Percentiles rank a stretch among this genome's conserved stretches.
These are phyloP conservation scores for Myxozyma vanderwaltii DNA, from an alignment of 805 yeast species.

Conservation along the genomic window DNA sequence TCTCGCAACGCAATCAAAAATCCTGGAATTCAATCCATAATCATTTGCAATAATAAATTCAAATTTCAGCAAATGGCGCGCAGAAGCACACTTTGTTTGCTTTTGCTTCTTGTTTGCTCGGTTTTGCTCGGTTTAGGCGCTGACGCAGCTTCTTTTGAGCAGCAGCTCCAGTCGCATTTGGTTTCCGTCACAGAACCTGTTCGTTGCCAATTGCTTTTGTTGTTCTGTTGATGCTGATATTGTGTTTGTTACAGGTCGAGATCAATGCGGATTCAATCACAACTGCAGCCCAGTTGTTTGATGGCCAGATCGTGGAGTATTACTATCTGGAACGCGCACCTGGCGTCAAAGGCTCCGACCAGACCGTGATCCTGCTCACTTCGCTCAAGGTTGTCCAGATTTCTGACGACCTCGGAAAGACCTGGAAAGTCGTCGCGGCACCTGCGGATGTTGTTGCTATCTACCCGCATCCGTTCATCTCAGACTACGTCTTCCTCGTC, in stretches of 20 bases:
- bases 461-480: conserved; percentile 60
- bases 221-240: not conserved
- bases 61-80: not conserved
- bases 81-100: not conserved
- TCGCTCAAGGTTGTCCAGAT: conserved; percentile 55
- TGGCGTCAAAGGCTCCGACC: conserved; percentile 51
- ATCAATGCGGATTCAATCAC: conserved; percentile 5
- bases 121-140: not conserved
- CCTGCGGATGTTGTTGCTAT: conserved; percentile 54
- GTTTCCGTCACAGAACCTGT: not conserved
- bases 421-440: conserved; percentile 48
- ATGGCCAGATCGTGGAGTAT: conserved; percentile 64
- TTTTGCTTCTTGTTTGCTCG: not conserved
- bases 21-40: too few relatives aligned
- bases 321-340: conserved; percentile 61
- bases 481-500: conserved; percentile 58
- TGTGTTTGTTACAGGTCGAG: not conserved
- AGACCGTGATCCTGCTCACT: conserved; percentile 66
- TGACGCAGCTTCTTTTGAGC: conserved; percentile 9
- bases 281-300: conserved; percentile 60
- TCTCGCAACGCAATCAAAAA: too few relatives aligned
- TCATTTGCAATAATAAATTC: too few relatives aligned
- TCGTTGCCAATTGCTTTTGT: not conserved
- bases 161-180: not conserved
- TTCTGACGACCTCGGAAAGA: conserved; percentile 70